phyloP scores from a whole-genome alignment of 2,329 filamentous ascomycete genomes.

The Acarospora socialis region DNA sequence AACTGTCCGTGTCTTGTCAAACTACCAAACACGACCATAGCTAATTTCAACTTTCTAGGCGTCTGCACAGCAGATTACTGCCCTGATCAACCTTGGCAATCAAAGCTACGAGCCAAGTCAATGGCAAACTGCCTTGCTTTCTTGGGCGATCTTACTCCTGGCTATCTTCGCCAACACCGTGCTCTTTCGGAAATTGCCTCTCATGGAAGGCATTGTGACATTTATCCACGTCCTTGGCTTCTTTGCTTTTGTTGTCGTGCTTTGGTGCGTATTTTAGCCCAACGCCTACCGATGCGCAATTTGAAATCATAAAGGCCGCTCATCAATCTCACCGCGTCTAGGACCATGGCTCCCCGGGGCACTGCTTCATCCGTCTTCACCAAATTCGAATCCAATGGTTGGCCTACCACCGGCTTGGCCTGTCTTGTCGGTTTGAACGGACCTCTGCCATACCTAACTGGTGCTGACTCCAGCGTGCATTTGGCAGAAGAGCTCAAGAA shows the following conservation, averaged over 20 bases:
- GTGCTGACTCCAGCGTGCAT: conserved; percentile 11
- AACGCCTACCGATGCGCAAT: conserved; percentile 1
- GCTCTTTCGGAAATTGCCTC: no score
- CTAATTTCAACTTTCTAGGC: conserved; percentile 8
- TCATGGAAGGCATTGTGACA: no score
- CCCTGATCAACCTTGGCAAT: conserved; percentile 7
- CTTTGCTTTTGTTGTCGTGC: conserved; percentile 10
- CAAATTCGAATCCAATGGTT: conserved; percentile 10
- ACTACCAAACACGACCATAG: conserved; percentile 2
- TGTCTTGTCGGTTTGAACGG: conserved; percentile 11
- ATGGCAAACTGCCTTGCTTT: conserved; percentile 10
- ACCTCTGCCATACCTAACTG: conserved; percentile 10
- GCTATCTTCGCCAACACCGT: no score
- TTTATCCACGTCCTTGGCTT: no score
- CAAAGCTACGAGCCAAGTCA: conserved; percentile 5
- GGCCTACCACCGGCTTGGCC: conserved; percentile 8
- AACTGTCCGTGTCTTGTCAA: conserved; percentile 5
- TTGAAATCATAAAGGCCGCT: conserved; percentile 1
- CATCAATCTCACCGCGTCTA: conserved; percentile 4
- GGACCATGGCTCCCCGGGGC: conserved; percentile 9
- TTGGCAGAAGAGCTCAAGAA: conserved; percentile 11
- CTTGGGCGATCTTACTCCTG: conserved; percentile 10
- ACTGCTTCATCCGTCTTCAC: conserved; percentile 10
- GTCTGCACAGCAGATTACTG: conserved; percentile 11
- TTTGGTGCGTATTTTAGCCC: conserved; percentile 7